These are phyloP conservation scores for Quambalaria eucalypti DNA, from an alignment of 1,284 basidiomycete species.

Conservation along the genomic window DNA sequence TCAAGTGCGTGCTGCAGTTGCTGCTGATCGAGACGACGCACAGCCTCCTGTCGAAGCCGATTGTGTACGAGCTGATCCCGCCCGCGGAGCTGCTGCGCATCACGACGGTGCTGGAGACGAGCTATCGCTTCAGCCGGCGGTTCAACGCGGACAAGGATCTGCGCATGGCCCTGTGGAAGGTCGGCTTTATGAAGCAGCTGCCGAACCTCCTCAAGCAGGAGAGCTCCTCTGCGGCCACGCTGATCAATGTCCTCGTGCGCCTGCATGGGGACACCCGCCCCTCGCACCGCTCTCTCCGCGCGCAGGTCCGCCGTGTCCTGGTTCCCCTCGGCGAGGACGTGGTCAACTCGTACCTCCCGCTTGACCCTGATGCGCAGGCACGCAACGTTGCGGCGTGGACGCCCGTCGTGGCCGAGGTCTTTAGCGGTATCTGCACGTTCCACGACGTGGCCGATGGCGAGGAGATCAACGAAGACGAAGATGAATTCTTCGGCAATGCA, in stretches of 20 bases:
- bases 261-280: slow-evolving; percentile 90
- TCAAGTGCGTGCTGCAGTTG: slow-evolving; percentile 96
- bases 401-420: slow-evolving; percentile 85
- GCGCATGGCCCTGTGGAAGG: slow-evolving; percentile 96
- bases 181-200: slow-evolving; percentile 99
- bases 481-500: background rate
- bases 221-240: slow-evolving; percentile 86
- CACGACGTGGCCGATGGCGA: slow-evolving; percentile 56
- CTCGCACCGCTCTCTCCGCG: slow-evolving; percentile 70
- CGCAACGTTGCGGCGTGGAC: slow-evolving; percentile 97
- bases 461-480: slow-evolving; percentile 9
- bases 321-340: slow-evolving; percentile 90
- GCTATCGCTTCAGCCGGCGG: slow-evolving; percentile 89
- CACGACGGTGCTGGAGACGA: slow-evolving; percentile 89
- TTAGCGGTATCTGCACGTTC: slow-evolving; percentile 79
- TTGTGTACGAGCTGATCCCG: slow-evolving; percentile 84
- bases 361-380: slow-evolving; percentile 80
- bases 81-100: slow-evolving; percentile 82
- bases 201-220: slow-evolving; percentile 98
- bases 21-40: slow-evolving; percentile 95
- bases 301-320: slow-evolving; percentile 76
- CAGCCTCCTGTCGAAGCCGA: slow-evolving; percentile 65
- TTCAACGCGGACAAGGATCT: slow-evolving; percentile 99
- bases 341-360: slow-evolving; percentile 77
- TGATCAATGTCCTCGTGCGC: slow-evolving; percentile 79